phyloP scores from a whole-genome alignment of 2,329 filamentous ascomycete species.

The Pestalotiopsis sp. region DNA sequence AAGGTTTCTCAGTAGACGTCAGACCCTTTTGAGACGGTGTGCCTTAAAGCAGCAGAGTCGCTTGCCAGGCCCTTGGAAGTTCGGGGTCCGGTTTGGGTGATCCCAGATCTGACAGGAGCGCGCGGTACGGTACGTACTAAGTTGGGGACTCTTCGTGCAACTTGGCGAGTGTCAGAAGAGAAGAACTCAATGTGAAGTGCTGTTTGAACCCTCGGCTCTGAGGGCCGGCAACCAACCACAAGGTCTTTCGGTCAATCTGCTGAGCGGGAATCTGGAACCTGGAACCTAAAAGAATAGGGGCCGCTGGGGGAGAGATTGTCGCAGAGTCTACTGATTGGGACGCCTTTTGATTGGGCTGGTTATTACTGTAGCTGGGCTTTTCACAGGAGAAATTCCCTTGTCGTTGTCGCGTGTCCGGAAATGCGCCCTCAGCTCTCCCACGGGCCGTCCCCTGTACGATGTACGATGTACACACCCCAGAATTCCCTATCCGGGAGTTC shows the following conservation, averaged over 20 bases:
- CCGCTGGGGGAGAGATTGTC: constrained; percentile 1
- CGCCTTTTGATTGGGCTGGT: constrained; percentile 7
- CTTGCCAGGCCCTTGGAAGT: neutral
- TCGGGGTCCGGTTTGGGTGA: neutral
- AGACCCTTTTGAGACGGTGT: neutral
- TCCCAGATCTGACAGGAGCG: neutral
- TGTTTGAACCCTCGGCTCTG: neutral
- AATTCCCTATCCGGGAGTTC: neutral
- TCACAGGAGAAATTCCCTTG: neutral
- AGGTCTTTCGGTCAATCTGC: too few species aligned
- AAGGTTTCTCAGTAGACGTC: neutral
- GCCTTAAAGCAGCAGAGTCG: neutral
- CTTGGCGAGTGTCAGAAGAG: neutral
- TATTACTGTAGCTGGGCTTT: neutral
- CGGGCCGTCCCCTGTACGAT: neutral
- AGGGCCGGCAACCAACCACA: constrained; percentile 8
- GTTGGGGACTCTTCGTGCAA: neutral
- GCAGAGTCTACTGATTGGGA: constrained; percentile 2
- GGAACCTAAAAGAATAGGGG: constrained; percentile 4
- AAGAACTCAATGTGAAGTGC: neutral
- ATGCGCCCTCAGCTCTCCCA: neutral
- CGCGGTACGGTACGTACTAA: neutral
- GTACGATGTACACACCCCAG: neutral
- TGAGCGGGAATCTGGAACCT: neutral
- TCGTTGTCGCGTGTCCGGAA: constrained; percentile 3